These are phyloP conservation scores for Fusarium oxysporum DNA, from an alignment of 2,329 filamentous ascomycete genomes.

Conservation along the genomic window DNA sequence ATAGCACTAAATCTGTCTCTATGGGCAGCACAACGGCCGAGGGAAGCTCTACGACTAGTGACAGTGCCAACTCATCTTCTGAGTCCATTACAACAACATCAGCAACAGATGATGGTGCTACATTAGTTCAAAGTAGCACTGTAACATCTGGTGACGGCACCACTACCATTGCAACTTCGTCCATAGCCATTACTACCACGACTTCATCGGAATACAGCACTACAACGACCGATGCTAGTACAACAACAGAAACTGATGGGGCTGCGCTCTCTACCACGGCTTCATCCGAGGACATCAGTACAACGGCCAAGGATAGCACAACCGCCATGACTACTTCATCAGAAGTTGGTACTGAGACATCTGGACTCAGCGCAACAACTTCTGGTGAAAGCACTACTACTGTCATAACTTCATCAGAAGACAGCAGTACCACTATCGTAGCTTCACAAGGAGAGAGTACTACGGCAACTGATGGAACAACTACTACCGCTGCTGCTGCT, in stretches of 20 bases:
- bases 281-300: not conserved
- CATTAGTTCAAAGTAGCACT: not conserved
- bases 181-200: accelerated
- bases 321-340: not conserved
- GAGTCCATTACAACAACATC: accelerated
- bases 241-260: accelerated
- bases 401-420: not conserved
- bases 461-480: not conserved
- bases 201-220: not conserved
- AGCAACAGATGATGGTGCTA: not conserved
- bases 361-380: not conserved
- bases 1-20: accelerated
- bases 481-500: accelerated
- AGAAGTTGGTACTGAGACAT: not conserved
- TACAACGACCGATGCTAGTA: accelerated
- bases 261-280: accelerated
- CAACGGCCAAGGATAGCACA: not conserved
- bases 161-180: accelerated
- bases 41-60: accelerated
- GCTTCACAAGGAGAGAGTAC: not conserved
- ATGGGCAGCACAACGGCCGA: accelerated
- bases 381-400: not conserved
- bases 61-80: accelerated
- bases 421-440: not conserved
- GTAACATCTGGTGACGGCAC: no score